Evolutionary conservation across 2,329 filamentous ascomycete genomes (phyloP), one percentile per base, ranked within the genome.

Genomic region (Cytospora piceicola): DNA sequence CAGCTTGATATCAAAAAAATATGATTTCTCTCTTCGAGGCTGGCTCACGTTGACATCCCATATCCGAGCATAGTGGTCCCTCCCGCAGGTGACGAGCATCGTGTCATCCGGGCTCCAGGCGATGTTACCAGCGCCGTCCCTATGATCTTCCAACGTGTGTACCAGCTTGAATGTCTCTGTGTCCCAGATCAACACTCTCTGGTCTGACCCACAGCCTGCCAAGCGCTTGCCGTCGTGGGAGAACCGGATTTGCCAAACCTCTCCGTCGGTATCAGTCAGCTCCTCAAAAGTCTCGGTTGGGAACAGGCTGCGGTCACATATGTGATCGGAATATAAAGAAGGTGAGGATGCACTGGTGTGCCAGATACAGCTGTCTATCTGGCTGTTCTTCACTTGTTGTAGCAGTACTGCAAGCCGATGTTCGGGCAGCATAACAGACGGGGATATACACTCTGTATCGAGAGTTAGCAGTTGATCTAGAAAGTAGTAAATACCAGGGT

Each of bases 341-440:
- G 93, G 93, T 1, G 92, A 86, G 4, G 83, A 79, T 2, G 88
- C 83, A 4, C 89, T 93, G 61, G 96, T 97, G 78, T 99, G 95
- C 76, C 94, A 98, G 49, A 94, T 79, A 75, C 95, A 99, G 34
- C 86, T 87, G 60, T 89, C 86, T 66, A 97, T 91, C 78, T 97
- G 94, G 69, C 84, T 87, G 68, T 90, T 85, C 75, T 97, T 97
- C 46, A 97, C 88, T 70, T 96, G 89, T 65, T 94, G 85, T 61
- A 99, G 81, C 20, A 99, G 81, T 39, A 88, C 85, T 1, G 93
- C 92, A 54, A 99, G 82, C 8, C 95, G 89, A 75, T 95, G 92
- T 73, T 97, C 92, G 1, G 95, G 95, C 63, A 99, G 90, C 94
- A 99, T 98, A 54, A 97, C 92, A 4, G 93, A 95, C 0, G 95